Evolutionary conservation across 257 asterid species (phyloP), one percentile per base, ranked within the genome.

Genomic region (Haberlea rhodopensis): DNA sequence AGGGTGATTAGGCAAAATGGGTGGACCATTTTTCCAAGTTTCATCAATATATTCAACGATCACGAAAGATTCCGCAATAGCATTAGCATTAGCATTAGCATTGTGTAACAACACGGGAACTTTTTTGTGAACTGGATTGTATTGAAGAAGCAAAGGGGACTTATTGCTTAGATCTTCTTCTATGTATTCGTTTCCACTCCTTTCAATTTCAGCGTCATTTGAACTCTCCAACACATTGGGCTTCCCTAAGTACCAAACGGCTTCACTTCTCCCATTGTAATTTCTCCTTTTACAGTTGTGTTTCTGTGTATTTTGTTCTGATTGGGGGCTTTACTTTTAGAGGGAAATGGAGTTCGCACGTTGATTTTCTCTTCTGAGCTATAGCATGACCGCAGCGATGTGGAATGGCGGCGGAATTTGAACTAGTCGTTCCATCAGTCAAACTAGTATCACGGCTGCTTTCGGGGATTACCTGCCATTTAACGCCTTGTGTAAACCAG

Each of bases 41-140:
- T 84, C 85, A 19, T 81, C 78, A n/a, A 84, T 66, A 54, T 81
- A 81, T 59, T 81, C 79, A 52, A 84, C 72, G 51, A 78, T 77
- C 23, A 81, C 68, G 0, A 77, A 67, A 11, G 87, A 81, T 55
- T 81, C 85, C 23, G 62, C 65, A 2, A 71, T 16, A 0, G 87
- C 76, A n/a, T 51, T 68, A 7, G 32, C 57, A 19, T 75, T 16
- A 0, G 87, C 76, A n/a, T 51, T 68, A 7, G 32, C 57, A 19
- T 75, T 13, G 67, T 81, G 87, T 16, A 81, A 49, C 6, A 84
- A 65, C 19, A 81, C 85, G 3, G 84, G 87, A n/a, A 81, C 80
- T 60, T 73, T 73, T 74, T 81, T 84, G 37, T 81, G 56, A 26
- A 79, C 73, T 20, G 85, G 87, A 37, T 84, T 84, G 71, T 63